Evolutionary conservation across 2,329 filamentous ascomycete species (phyloP), one percentile per base, ranked within the genome.

Genomic region (Cryphonectria nitschkei): DNA sequence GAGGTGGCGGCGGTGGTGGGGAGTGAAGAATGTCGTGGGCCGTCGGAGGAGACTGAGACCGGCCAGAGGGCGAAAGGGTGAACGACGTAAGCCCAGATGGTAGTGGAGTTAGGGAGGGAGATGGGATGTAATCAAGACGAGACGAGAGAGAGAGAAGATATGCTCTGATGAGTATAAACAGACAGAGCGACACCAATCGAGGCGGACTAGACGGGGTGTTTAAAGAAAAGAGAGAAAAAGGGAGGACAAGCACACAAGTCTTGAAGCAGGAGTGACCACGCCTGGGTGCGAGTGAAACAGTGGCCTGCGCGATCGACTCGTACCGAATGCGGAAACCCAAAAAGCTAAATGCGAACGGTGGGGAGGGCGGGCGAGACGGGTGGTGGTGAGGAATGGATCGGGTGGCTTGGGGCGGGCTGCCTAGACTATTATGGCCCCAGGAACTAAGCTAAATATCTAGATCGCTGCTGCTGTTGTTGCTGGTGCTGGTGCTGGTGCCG

Each of bases 261-360:
- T 39, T 29, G n/a, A 26, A 43, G 61, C 4, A 39, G 61, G 34
- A 63, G 61, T 19, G 34, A 26, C 58, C 32, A 62, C 54, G 54
- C 6, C 54, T 39, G 26, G 54, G 54, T 6, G 26, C 34, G 56
- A 68, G 69, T 62, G 54, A 58, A 32, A 58, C 54, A 58, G 54
- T 58, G 54, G 54, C 54, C 54, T 58, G 29, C 54, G 29, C 54
- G 54, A 58, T 58, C 54, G 54, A 58, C 54, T 32, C 54, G 54
- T 29, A 29, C n/a, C 52, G 52, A 56, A 56, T 56, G 52, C 52
- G 52, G 52, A 56, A 56, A 32, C 52, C 52, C n/a, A 56, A 16
- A 56, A 56, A 54, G 52, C n/a, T 54, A 54, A 58, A 58, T 58
- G 54, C 54, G 54, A 32, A 58, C 54, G 54, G 61, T 39, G 41